Evolutionary conservation across 1,284 basidiomycete genomes (phyloP).

Genomic region (Cutaneotrichosporon sp.): DNA sequence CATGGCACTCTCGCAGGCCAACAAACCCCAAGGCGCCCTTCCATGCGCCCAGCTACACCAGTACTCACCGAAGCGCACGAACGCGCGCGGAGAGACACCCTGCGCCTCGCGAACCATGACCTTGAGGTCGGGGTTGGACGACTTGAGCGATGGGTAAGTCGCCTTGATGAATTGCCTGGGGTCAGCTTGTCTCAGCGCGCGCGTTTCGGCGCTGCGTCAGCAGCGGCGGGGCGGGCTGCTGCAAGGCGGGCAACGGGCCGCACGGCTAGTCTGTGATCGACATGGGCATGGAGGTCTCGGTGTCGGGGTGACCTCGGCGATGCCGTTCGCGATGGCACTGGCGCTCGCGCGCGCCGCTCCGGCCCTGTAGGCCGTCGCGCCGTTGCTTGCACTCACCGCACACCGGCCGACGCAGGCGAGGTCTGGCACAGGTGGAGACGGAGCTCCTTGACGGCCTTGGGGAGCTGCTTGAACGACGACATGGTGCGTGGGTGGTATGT

Average conservation of each 20-base stretch:
- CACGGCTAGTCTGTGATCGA: too few relatives aligned
- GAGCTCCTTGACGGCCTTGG: slow-evolving; percentile 77
- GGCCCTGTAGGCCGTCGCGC: not conserved
- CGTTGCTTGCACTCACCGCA: slow-evolving; percentile 58
- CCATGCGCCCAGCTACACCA: too few relatives aligned
- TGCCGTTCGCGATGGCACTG: not conserved
- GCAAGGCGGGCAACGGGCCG: too few relatives aligned
- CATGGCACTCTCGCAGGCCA: too few relatives aligned
- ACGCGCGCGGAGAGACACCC: slow-evolving; percentile 78
- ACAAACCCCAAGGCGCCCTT: not conserved
- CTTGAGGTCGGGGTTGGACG: slow-evolving; percentile 82
- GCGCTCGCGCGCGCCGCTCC: too few relatives aligned
- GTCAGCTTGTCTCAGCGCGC: too few relatives aligned
- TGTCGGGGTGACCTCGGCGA: not conserved
- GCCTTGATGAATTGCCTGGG: slow-evolving; percentile 74
- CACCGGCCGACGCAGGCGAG: slow-evolving; percentile 68
- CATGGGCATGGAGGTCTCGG: not conserved
- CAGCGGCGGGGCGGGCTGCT: not conserved
- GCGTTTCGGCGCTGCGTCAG: not conserved
- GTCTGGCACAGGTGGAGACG: slow-evolving; percentile 81
- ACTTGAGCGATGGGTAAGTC: slow-evolving; percentile 74
- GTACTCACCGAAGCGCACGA: slow-evolving; percentile 82
- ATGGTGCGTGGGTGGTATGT: too few relatives aligned
- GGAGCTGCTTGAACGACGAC: slow-evolving; percentile 60
- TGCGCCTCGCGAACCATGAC: slow-evolving; percentile 84